Evolutionary conservation across 1,139 yeast species (phyloP).

Genomic region (Blastobotrys arbuscula): DNA sequence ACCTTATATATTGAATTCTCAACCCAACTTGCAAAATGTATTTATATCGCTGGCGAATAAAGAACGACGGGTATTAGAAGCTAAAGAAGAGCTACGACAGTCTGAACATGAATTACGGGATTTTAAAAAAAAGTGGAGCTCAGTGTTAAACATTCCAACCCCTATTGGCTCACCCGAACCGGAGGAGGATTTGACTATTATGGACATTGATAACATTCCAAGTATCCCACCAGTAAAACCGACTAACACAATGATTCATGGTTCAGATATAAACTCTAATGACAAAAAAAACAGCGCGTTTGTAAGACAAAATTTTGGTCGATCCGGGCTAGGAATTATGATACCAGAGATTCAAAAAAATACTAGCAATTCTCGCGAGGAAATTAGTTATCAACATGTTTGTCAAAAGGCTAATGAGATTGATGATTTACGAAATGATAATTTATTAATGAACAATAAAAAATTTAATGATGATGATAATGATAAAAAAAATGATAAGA

Average conservation of each 20-base stretch:
- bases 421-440: slow-evolving; percentile 2
- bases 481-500: background rate
- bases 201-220: background rate
- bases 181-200: background rate
- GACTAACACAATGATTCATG: background rate
- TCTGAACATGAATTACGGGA: slow-evolving; percentile 27
- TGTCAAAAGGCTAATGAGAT: slow-evolving; percentile 9
- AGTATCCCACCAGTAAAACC: background rate
- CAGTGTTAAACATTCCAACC: slow-evolving; percentile 20
- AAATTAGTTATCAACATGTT: slow-evolving; percentile 3
- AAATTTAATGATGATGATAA: background rate
- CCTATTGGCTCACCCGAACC: slow-evolving; percentile 6
- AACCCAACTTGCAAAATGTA: slow-evolving; percentile 31
- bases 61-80: slow-evolving; percentile 36
- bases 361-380: background rate
- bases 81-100: slow-evolving; percentile 29
- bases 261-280: background rate
- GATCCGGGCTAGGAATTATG: slow-evolving; percentile 3
- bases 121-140: slow-evolving; percentile 25
- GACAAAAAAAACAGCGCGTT: background rate
- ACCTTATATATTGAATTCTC: slow-evolving; percentile 23
- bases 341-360: slow-evolving; percentile 6
- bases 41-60: slow-evolving; percentile 34
- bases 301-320: slow-evolving; percentile 3
- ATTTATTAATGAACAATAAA: background rate